These are phyloP conservation scores for Pichia nanzhaoensis DNA, from an alignment of 805 yeast genomes.

Conservation along the genomic window DNA sequence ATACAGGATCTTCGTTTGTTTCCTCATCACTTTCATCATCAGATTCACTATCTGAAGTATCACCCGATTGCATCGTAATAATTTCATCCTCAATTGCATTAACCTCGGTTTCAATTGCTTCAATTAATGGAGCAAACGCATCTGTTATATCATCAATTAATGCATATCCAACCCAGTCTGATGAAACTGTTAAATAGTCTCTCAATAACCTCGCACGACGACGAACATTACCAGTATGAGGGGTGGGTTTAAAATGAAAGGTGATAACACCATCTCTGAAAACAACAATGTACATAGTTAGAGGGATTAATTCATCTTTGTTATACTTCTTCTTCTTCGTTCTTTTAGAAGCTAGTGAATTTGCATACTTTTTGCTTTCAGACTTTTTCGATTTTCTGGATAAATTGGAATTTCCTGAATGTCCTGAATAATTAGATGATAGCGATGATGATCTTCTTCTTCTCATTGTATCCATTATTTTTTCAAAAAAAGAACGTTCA, in stretches of 20 bases:
- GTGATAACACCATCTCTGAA: slow-evolving; percentile 88
- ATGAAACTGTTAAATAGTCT: slow-evolving; percentile 82
- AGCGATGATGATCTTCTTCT: slow-evolving; percentile 1
- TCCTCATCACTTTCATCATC: slow-evolving; percentile 39
- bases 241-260: slow-evolving; percentile 90
- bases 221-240: slow-evolving; percentile 93
- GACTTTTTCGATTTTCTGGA: too few species aligned
- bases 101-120: slow-evolving; percentile 89
- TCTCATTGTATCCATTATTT: slow-evolving; percentile 11
- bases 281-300: slow-evolving; percentile 88
- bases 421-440: slow-evolving; percentile 5
- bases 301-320: slow-evolving; percentile 67
- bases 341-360: slow-evolving; percentile 19
- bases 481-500: slow-evolving; percentile 11
- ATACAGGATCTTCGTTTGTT: slow-evolving; percentile 29
- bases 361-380: slow-evolving; percentile 6
- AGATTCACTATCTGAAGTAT: slow-evolving; percentile 39
- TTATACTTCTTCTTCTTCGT: slow-evolving; percentile 13
- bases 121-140: slow-evolving; percentile 95
- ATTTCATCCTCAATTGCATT: slow-evolving; percentile 92
- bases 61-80: slow-evolving; percentile 73
- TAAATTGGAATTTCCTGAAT: slow-evolving; percentile 5
- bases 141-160: slow-evolving; percentile 95
- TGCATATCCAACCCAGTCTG: slow-evolving; percentile 98
- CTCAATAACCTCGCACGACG: slow-evolving; percentile 81